Evolutionary conservation across 116 monocot species (phyloP).

Genomic region (Dioscorea cayenensis): DNA sequence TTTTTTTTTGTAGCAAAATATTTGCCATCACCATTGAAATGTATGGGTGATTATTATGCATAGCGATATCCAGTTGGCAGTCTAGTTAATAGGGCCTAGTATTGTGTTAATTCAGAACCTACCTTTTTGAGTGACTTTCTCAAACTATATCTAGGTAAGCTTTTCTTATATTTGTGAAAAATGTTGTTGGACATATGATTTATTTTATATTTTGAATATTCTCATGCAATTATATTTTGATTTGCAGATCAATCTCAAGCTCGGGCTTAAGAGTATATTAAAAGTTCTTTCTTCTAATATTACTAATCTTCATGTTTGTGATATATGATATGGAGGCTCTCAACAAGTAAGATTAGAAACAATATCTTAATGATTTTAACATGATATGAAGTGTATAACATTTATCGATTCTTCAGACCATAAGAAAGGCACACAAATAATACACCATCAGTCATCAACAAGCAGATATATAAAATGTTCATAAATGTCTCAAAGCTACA

Average conservation of each 20-base stretch:
- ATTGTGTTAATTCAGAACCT: slow-evolving; percentile 90
- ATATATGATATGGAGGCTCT: no score
- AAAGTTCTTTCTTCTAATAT: slow-evolving; percentile 75
- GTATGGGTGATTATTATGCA: slow-evolving; percentile 16
- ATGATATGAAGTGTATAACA: no score
- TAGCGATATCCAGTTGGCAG: slow-evolving; percentile 61
- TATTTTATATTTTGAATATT: background rate
- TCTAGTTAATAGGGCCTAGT: slow-evolving; percentile 74
- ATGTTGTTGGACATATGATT: background rate
- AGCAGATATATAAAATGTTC: no score
- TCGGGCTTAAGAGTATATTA: slow-evolving; percentile 76
- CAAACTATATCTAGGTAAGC: slow-evolving; percentile 73
- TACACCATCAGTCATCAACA: no score
- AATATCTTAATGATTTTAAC: no score
- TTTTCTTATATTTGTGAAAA: background rate
- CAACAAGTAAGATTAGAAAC: no score
- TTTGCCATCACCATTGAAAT: background rate
- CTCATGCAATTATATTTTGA: background rate
- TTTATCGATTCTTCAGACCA: no score
- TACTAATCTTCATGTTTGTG: slow-evolving; percentile 63
- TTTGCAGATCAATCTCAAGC: slow-evolving; percentile 49
- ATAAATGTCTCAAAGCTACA: no score
- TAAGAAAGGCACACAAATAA: no score
- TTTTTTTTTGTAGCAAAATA: background rate
- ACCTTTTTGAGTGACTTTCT: slow-evolving; percentile 69